A percentile compares a stretch with the other conserved stretches of the same genome.
Evolutionary conservation across 352 stramenopile species (phyloP).

Genomic region (Lagenidium giganteum): DNA sequence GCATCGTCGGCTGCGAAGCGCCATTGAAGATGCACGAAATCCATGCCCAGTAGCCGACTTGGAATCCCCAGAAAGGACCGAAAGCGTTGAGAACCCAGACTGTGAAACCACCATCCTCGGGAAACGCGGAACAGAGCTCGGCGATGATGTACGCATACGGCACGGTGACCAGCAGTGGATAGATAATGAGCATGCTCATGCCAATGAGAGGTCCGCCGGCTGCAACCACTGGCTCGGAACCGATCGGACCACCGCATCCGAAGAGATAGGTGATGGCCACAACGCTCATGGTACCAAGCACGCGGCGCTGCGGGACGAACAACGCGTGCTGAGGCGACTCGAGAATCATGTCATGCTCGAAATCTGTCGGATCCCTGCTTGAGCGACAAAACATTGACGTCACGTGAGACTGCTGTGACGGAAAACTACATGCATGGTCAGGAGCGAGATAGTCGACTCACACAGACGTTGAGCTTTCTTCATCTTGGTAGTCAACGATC

Average conservation of each 20-base stretch:
- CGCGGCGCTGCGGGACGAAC: conserved; percentile 21
- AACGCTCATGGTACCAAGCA: conserved; percentile 33
- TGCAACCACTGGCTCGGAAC: conserved; percentile 50
- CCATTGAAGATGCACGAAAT: conserved; percentile 51
- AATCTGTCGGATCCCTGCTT: no score
- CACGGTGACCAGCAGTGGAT: conserved; percentile 54
- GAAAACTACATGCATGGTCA: no score
- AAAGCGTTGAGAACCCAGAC: conserved; percentile 68
- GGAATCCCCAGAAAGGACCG: conserved; percentile 73
- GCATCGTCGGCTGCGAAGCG: conserved; percentile 35
- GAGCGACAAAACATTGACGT: no score
- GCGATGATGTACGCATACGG: conserved; percentile 56
- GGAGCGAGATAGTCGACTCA: no score
- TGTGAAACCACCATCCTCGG: conserved; percentile 70
- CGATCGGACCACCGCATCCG: conserved; percentile 36
- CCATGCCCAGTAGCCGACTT: conserved; percentile 82
- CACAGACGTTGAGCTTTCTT: no score
- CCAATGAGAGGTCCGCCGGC: conserved; percentile 52
- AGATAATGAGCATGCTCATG: conserved; percentile 43
- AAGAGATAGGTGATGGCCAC: conserved; percentile 50
- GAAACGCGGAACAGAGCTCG: conserved; percentile 67
- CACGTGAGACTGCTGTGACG: no score
- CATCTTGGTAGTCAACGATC: no score
- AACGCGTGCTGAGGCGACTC: no score
- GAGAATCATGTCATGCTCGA: no score